Conservation (phyloP, 108 stramenopile species). For the Skeletonema tropicum region DNA sequence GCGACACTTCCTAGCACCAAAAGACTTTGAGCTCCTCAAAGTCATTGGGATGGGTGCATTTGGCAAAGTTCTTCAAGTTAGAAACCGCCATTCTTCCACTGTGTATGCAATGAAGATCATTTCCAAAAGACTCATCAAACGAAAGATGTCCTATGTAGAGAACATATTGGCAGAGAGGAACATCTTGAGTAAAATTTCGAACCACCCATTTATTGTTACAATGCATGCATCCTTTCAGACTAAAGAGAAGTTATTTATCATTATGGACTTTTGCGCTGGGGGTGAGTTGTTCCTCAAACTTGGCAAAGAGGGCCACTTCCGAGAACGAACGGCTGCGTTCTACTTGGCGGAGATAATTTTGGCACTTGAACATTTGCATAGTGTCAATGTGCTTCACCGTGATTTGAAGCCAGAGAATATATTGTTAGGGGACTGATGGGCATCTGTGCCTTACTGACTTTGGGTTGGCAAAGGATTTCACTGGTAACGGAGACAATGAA, state of each 20-base stretch:
- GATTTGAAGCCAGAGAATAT: constrained; percentile 97
- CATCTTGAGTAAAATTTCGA: constrained; percentile 88
- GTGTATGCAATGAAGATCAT: constrained; percentile 97
- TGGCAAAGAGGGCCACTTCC: constrained; percentile 83
- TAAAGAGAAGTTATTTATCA: constrained; percentile 90
- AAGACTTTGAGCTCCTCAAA: constrained; percentile 87
- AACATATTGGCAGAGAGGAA: constrained; percentile 91
- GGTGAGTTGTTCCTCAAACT: constrained; percentile 94
- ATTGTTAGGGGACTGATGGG: constrained; percentile 86
- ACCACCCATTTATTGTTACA: constrained; percentile 95
- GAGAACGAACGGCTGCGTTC: constrained; percentile 87
- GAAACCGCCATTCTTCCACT: constrained; percentile 75
- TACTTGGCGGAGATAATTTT: constrained; percentile 97
- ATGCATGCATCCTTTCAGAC: constrained; percentile 98
- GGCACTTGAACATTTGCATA: constrained; percentile 92
- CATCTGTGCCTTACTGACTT: constrained; percentile 96
- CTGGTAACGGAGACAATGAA: constrained; percentile 42
- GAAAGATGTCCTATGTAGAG: constrained; percentile 82
- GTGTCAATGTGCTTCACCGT: constrained; percentile 90
- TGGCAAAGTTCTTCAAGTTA: constrained; percentile 96
- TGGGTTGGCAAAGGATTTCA: constrained; percentile 94
- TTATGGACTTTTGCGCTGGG: constrained; percentile 97
- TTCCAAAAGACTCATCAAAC: constrained; percentile 87
- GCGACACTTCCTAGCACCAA: constrained; percentile 71
- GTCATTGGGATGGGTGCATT: constrained; percentile 98